phyloP scores from a whole-genome alignment of 139 green algal genomes.

The Auxenochlorella protothecoides region DNA sequence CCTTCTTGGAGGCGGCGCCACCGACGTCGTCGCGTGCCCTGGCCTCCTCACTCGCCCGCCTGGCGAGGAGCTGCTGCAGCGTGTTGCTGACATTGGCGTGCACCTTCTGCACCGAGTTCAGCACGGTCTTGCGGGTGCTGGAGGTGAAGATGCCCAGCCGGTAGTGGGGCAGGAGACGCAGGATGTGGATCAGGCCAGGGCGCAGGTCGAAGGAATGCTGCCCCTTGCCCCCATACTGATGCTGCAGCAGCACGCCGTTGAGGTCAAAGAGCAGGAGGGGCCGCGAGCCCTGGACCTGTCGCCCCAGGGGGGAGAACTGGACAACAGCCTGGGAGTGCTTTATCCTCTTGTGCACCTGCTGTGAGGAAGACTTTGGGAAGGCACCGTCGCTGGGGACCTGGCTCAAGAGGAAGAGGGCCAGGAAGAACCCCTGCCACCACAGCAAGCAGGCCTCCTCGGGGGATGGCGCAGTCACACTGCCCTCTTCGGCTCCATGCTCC shows the following conservation, averaged over 20 bases:
- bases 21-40: not conserved
- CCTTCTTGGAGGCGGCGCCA: not conserved
- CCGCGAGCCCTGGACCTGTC: not conserved
- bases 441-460: too few relatives aligned
- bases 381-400: too few relatives aligned
- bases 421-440: too few relatives aligned
- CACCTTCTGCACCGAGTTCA: conserved; percentile 14
- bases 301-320: too few relatives aligned
- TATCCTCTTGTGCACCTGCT: too few relatives aligned
- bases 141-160: conserved; percentile 25
- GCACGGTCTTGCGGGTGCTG: conserved; percentile 20
- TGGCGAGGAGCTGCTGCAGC: not conserved
- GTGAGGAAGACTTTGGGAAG: too few relatives aligned
- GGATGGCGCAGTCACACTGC: too few relatives aligned
- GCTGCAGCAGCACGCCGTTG: conserved; percentile 33
- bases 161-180: conserved; percentile 24
- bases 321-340: too few relatives aligned
- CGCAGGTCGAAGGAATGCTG: conserved; percentile 18
- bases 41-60: not conserved
- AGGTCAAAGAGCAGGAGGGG: conserved; percentile 33
- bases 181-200: conserved; percentile 20
- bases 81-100: conserved; percentile 1
- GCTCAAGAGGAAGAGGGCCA: too few relatives aligned
- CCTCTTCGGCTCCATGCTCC: too few relatives aligned
- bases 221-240: conserved; percentile 11